These are phyloP conservation scores for Crataegus laevigata DNA, from an alignment of 306 rosid genomes.

Conservation along the genomic window DNA sequence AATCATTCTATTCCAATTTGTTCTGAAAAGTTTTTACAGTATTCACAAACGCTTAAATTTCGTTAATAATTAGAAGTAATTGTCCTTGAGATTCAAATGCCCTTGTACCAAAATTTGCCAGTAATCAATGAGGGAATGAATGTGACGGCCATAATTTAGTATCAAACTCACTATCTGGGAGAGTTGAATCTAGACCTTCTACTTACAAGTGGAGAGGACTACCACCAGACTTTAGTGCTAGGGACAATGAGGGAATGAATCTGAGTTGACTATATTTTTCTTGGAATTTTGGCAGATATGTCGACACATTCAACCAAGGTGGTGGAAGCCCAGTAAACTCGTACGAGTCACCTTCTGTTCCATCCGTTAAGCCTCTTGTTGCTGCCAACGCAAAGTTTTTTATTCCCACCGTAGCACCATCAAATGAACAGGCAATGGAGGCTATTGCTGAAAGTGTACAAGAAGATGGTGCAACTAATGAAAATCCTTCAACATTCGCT, in stretches of 20 bases:
- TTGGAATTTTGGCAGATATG: slow-evolving; percentile 57
- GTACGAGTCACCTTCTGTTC: slow-evolving; percentile 64
- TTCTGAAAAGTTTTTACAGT: not conserved
- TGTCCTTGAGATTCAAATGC: not conserved
- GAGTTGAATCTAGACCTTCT: too few relatives aligned
- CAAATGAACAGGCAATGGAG: slow-evolving; percentile 48
- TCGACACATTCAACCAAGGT: slow-evolving; percentile 87
- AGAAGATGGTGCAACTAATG: slow-evolving; percentile 37
- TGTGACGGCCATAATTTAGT: too few relatives aligned
- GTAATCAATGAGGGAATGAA: not conserved
- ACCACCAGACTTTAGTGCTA: too few relatives aligned
- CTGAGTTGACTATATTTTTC: not conserved
- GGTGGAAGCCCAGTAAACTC: slow-evolving; percentile 57
- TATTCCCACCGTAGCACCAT: slow-evolving; percentile 49
- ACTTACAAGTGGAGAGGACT: too few relatives aligned
- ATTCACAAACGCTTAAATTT: not conserved
- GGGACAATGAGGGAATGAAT: not conserved
- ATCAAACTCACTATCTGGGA: too few relatives aligned
- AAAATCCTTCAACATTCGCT: slow-evolving; percentile 40
- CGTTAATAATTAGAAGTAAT: not conserved
- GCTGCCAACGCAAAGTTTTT: slow-evolving; percentile 73
- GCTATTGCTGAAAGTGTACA: slow-evolving; percentile 53
- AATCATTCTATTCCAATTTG: not conserved
- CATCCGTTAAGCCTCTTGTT: slow-evolving; percentile 54
- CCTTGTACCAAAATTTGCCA: not conserved